Evolutionary conservation across 2,329 filamentous ascomycete genomes (phyloP), one percentile per base, ranked within the genome.

Genomic region (Malbranchea cinnamomea): DNA sequence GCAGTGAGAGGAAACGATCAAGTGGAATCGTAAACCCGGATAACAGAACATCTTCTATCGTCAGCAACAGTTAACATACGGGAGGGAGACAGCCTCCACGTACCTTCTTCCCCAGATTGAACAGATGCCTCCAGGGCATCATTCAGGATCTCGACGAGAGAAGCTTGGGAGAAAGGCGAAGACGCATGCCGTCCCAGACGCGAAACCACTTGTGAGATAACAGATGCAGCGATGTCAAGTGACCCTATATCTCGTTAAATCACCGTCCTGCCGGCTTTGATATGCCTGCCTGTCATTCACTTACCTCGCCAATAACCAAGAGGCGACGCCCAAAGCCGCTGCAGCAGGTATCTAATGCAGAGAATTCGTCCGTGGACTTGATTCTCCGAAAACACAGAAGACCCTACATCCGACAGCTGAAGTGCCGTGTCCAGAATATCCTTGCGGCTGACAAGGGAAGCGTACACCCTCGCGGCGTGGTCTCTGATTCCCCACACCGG

Each of bases 401-500:
- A 29, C 0, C 47, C 33, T 6, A 30, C 22, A 5, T 37, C 26
- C 10, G 52, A 36, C 11, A 58, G 38, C 6, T 37, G 16, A 7
- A 38, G 35, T n/a, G 52, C 36, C 8, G 45, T 47, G 4, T 40
- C 26, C 1, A 56, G 34, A 20, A 59, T 53, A 10, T 53, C 39
- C 1, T 40, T 34, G 18, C 46, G 44, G 11, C 44, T 47, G 19
- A 59, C 28, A 2, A 60, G 36, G 6, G 53, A 56, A 3, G 54
- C 53, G 40, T 56, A 58, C 8, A 57, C 53, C 26, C 56, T 49
- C 11, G 59, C 59, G 11, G 59, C 56, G 30, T 62, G 59, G 30
- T 62, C 59, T 33, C 59, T 48, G 17, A 63, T 54, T 8, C 55
- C 52, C 59, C 59, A 62, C 10, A 59, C 53, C 1, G 51, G 48